Base-by-base conservation (phyloP, 768 basidiomycete genomes). In the Coprinopsis sp. region DNA sequence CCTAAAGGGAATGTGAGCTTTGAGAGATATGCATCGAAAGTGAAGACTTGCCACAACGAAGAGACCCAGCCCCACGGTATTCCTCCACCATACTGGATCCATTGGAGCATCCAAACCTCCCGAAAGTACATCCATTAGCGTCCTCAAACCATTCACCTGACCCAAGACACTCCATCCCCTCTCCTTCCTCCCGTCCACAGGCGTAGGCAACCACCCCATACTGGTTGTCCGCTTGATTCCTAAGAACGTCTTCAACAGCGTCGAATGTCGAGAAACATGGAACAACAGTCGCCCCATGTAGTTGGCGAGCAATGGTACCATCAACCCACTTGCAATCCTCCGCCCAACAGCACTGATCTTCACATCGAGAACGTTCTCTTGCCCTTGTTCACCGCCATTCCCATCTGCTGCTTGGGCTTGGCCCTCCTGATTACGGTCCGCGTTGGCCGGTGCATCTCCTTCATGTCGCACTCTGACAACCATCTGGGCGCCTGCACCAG, bases 261-360 rank as follows among this genome's bases (percentile, higher is more conserved):
- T 27, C 3, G 76, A 74, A 46, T 66, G 67, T 44, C 61, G 69
- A 19, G 87, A 79, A 3, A 86, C 57, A 19, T 69, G 70, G 30
- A 78, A 64, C 3, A 90, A 70, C 12, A 85, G 51, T 8, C 65
- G 56, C 1, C 87, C 87, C 84, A 87, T 85, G 37, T 69, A 54
- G 37, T 67, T 78, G 18, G 87, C 75, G 52, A 90, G 78, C 6
- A 74, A 73, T 0, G 87, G 87, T 41, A 85, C 70, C 48, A 83
- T 64, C 14, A 90, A 64, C 1, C 87, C 84, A 3, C 87, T 85
- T 18, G 81, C 83, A 37, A 90, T 62, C 54, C 78, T 66, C 11
- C 85, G 76, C 1, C 86, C 87, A 3, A 87, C 57, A 0, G 82
- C 80, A 14, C 76, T 68, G 14, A 77, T 72, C 16, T 78, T 76